Conservation (phyloP, 305 asterid genomes). For the Fraxinus greggii region DNA sequence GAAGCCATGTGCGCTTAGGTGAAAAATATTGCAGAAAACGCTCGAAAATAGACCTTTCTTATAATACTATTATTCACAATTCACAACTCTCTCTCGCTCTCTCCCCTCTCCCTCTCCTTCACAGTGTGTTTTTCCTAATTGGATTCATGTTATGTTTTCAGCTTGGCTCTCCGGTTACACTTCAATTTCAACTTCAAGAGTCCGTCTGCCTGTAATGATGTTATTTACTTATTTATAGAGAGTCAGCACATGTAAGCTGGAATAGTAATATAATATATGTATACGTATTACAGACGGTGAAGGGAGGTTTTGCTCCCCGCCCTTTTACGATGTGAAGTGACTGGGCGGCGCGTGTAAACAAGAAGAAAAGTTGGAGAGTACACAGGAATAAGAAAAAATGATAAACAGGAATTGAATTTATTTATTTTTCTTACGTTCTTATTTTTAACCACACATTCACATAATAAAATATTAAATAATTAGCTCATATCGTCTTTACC, state of each 20-base stretch:
- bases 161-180: neutral
- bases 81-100: neutral
- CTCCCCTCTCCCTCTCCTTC: neutral
- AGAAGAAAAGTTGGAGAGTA: slow-evolving; percentile 26
- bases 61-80: neutral
- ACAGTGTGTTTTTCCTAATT: slow-evolving; percentile 9
- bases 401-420: neutral
- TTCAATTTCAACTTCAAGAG: neutral
- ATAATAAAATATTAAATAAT: no score
- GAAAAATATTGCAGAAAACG: slow-evolving; percentile 39
- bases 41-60: slow-evolving; percentile 9
- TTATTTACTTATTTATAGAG: neutral
- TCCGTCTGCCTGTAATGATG: neutral
- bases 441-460: neutral
- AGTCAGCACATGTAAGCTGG: slow-evolving; percentile 1
- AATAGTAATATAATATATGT: neutral
- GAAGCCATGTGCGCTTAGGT: slow-evolving; percentile 66
- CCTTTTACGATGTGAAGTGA: slow-evolving; percentile 48
- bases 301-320: slow-evolving; percentile 45
- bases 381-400: neutral
- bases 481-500: neutral
- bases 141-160: slow-evolving; percentile 19
- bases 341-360: slow-evolving; percentile 29
- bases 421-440: no score
- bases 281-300: slow-evolving; percentile 5